Percentiles rank a stretch among this genome's conserved stretches.
These are phyloP conservation scores for Sporothrix inflata DNA, from an alignment of 2,329 filamentous ascomycete genomes.

Conservation along the genomic window DNA sequence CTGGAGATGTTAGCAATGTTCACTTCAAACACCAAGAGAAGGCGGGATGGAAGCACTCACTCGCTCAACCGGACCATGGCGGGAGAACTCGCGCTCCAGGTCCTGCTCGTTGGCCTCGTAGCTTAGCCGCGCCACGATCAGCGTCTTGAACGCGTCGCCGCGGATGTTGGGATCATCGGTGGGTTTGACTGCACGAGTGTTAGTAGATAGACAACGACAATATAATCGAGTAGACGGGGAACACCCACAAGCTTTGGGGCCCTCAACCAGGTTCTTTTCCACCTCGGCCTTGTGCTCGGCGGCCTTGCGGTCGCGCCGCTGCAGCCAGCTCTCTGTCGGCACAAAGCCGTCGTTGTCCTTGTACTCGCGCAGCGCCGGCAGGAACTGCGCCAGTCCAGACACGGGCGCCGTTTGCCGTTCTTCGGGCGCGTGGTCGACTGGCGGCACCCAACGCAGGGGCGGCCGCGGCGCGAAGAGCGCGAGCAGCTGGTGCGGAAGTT, in stretches of 20 bases:
- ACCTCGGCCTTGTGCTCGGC: constrained; percentile 74
- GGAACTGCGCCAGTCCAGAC: constrained; percentile 72
- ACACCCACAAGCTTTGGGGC: constrained; percentile 63
- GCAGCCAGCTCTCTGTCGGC: constrained; percentile 90
- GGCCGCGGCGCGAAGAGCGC: constrained; percentile 95
- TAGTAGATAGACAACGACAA: constrained; percentile 8
- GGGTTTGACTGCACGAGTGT: constrained; percentile 67
- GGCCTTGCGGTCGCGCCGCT: constrained; percentile 82
- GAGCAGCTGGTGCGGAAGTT: constrained; percentile 88
- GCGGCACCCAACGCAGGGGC: constrained; percentile 84
- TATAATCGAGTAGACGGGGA: not conserved
- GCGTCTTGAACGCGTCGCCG: constrained; percentile 91
- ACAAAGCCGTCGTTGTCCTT: constrained; percentile 75
- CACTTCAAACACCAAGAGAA: not conserved
- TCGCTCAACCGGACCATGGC: constrained; percentile 91
- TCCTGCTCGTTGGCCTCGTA: constrained; percentile 90
- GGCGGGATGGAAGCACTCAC: constrained; percentile 59
- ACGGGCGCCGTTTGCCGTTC: constrained; percentile 76
- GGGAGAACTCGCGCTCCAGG: constrained; percentile 88
- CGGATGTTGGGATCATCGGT: constrained; percentile 83
- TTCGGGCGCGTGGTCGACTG: constrained; percentile 80
- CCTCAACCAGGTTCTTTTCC: constrained; percentile 66
- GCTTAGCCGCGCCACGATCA: constrained; percentile 87
- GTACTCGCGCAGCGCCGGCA: constrained; percentile 75
- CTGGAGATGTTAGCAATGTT: constrained; percentile 48